Evolutionary conservation across 164 flowering plant species (phyloP).

Genomic region (Hamamelis virginiana): DNA sequence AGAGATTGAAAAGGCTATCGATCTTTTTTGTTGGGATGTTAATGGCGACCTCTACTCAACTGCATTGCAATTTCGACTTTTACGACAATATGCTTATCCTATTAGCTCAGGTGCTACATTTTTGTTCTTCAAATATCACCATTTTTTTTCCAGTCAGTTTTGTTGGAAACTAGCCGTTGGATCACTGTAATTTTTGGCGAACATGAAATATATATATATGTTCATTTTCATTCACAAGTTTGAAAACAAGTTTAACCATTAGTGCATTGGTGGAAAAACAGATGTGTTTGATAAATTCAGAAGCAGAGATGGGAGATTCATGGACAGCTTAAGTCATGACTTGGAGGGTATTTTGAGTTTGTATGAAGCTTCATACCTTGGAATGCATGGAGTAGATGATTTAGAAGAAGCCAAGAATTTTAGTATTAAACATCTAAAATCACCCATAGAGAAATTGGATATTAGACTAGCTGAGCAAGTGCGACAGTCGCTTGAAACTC

Average conservation of each 20-base stretch:
- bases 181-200: too few relatives aligned
- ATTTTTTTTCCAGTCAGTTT: background rate
- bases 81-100: slow-evolving; percentile 2
- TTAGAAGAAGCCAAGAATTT: slow-evolving; percentile 29
- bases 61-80: slow-evolving; percentile 16
- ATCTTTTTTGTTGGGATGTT: background rate
- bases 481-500: slow-evolving; percentile 16
- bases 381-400: background rate
- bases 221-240: background rate
- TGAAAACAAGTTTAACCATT: too few relatives aligned
- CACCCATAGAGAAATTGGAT: background rate
- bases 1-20: slow-evolving; percentile 16
- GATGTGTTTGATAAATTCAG: slow-evolving; percentile 17
- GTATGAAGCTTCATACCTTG: slow-evolving; percentile 32
- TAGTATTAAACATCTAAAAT: slow-evolving; percentile 1
- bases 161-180: too few relatives aligned
- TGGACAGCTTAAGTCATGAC: slow-evolving; percentile 7
- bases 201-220: too few relatives aligned
- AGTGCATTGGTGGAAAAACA: too few relatives aligned
- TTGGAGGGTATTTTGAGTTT: slow-evolving; percentile 23
- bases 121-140: too few relatives aligned
- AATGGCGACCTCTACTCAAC: slow-evolving; percentile 9
- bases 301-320: slow-evolving; percentile 6
- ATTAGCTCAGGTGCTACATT: slow-evolving; percentile 12
- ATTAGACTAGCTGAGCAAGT: background rate